Evolutionary conservation across 495 filamentous ascomycete species (phyloP).

Genomic region (Annulohypoxylon stygium): DNA sequence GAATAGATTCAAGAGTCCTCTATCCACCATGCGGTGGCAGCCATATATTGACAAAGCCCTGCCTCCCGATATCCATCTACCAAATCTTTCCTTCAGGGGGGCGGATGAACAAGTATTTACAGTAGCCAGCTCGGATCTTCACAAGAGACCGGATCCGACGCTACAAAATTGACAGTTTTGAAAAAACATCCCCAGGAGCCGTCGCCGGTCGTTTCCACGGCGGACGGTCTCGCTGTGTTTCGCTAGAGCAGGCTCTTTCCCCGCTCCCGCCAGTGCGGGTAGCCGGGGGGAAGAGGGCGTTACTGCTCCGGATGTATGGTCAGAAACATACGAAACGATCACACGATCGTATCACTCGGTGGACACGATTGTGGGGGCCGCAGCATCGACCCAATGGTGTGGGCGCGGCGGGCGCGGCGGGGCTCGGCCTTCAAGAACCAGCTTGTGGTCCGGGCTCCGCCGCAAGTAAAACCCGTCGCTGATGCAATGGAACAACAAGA

Average conservation of each 20-base stretch:
- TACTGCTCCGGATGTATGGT: constrained; percentile 38
- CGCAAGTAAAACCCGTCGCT: constrained; percentile 43
- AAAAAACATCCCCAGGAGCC: constrained; percentile 49
- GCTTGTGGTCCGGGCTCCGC: constrained; percentile 41
- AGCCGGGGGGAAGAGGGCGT: constrained; percentile 16
- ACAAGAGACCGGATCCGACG: constrained; percentile 26
- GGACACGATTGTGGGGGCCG: constrained; percentile 49
- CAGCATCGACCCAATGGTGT: constrained; percentile 55
- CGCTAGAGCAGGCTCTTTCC: constrained; percentile 34
- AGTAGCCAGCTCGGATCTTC: constrained; percentile 47
- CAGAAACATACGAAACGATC: constrained; percentile 53
- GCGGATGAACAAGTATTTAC: constrained; percentile 27
- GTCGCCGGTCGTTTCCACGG: constrained; percentile 29
- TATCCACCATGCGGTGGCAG: constrained; percentile 50
- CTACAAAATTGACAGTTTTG: constrained; percentile 35
- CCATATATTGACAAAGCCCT: constrained; percentile 39
- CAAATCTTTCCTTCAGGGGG: constrained; percentile 28
- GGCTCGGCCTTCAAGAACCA: constrained; percentile 43
- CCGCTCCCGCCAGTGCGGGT: constrained; percentile 28
- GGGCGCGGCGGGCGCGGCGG: constrained; percentile 44
- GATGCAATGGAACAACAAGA: constrained; percentile 52
- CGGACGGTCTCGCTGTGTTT: constrained; percentile 45
- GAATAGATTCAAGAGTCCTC: constrained; percentile 61
- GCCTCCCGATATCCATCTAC: constrained; percentile 32
- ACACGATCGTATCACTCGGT: constrained; percentile 36